phyloP scores from a whole-genome alignment of 1,139 yeast species.

The Maudiozyma humilis region DNA sequence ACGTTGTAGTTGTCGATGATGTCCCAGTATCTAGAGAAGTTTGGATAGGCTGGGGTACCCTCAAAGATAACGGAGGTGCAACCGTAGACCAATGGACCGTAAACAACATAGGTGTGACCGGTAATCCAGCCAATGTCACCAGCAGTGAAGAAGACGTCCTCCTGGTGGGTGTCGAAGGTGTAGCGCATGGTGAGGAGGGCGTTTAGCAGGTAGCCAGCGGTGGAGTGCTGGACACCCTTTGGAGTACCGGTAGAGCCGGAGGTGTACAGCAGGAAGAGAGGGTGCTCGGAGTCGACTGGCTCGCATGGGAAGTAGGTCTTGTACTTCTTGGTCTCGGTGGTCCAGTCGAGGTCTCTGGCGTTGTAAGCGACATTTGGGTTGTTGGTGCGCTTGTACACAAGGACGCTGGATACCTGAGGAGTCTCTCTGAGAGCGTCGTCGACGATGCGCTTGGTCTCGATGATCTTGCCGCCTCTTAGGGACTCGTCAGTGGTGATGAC shows the following conservation, averaged over 20 bases:
- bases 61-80: constrained; percentile 78
- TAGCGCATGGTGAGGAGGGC: constrained; percentile 64
- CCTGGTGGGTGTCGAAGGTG: constrained; percentile 66
- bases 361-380: constrained; percentile 57
- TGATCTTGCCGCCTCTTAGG: constrained; percentile 73
- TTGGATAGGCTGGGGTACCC: constrained; percentile 82
- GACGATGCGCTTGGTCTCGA: constrained; percentile 74
- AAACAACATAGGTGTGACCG: constrained; percentile 76
- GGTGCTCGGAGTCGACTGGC: constrained; percentile 86
- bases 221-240: constrained; percentile 87
- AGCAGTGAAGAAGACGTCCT: constrained; percentile 70
- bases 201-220: constrained; percentile 72
- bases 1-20: constrained; percentile 70
- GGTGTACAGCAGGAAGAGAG: constrained; percentile 85
- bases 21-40: constrained; percentile 74
- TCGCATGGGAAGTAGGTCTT: constrained; percentile 80
- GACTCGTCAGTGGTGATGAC: constrained; percentile 79
- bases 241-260: constrained; percentile 97
- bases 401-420: constrained; percentile 59
- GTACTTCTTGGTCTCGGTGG: constrained; percentile 60
- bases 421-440: constrained; percentile 70
- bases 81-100: constrained; percentile 72
- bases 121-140: constrained; percentile 90
- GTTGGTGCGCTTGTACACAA: constrained; percentile 69
- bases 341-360: constrained; percentile 76